A percentile compares a stretch with the other conserved stretches of the same genome.
Evolutionary conservation across 2,329 filamentous ascomycete species (phyloP).

Genomic region (Aspergillus fijiensis): DNA sequence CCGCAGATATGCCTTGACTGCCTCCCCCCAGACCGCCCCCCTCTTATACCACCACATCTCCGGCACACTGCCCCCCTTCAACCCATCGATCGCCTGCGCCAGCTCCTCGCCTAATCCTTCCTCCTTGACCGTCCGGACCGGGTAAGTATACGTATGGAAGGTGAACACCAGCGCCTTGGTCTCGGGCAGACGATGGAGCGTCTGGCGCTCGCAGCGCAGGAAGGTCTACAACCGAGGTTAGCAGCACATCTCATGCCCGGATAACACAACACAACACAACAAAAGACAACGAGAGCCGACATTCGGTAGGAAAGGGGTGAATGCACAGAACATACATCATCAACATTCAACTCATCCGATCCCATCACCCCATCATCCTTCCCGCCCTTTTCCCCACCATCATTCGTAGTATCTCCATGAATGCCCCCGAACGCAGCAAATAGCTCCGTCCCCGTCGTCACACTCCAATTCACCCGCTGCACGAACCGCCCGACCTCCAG

Average conservation of each 20-base stretch:
- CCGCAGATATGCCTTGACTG: conserved; percentile 53
- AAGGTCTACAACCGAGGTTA: conserved; percentile 36
- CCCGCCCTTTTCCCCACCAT: conserved; percentile 1
- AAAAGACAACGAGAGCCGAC: neutral
- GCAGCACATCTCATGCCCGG: neutral
- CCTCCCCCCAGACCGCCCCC: conserved; percentile 56
- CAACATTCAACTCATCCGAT: conserved; percentile 47
- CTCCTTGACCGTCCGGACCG: conserved; percentile 54
- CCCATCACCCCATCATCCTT: conserved; percentile 22
- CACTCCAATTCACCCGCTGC: conserved; percentile 54
- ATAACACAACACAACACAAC: neutral
- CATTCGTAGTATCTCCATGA: conserved; percentile 25
- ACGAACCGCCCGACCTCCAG: conserved; percentile 57
- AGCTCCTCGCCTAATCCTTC: conserved; percentile 57
- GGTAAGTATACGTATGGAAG: conserved; percentile 64
- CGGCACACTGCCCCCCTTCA: conserved; percentile 57
- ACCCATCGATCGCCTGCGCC: conserved; percentile 59
- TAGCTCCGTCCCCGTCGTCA: conserved; percentile 41
- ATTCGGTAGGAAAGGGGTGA: neutral
- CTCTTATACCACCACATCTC: conserved; percentile 61
- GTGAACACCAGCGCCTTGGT: conserved; percentile 58
- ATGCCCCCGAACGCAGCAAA: conserved; percentile 42
- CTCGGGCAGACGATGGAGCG: conserved; percentile 57
- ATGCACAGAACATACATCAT: conserved; percentile 32
- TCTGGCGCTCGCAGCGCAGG: conserved; percentile 61